Percentiles rank a stretch among this genome's conserved stretches.
phyloP scores from a whole-genome alignment of 2,329 filamentous ascomycete species.

The Sordariomycetes sp. region DNA sequence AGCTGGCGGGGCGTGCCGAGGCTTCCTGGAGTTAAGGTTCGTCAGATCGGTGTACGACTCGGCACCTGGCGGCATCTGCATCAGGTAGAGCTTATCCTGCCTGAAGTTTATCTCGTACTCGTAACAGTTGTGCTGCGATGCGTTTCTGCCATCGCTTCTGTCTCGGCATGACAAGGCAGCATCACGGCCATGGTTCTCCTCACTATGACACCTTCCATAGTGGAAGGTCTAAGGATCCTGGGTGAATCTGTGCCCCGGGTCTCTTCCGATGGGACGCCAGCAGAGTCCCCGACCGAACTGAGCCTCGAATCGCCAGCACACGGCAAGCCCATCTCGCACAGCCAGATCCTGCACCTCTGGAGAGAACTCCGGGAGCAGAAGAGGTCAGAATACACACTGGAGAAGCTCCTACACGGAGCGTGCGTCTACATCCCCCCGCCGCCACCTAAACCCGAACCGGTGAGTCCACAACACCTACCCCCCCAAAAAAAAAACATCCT shows the following conservation, averaged over 20 bases:
- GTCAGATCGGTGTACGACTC: not conserved
- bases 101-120: not conserved
- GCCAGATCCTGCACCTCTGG: slow-evolving; percentile 52
- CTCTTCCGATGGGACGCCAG: not conserved
- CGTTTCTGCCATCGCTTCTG: not conserved
- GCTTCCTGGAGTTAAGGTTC: not conserved
- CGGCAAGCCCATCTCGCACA: slow-evolving; percentile 60
- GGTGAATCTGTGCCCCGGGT: slow-evolving; percentile 8
- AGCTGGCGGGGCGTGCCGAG: not conserved
- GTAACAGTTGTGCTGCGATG: not conserved
- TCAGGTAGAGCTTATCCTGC: not conserved
- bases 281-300: not conserved
- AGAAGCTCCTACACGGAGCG: slow-evolving; percentile 58
- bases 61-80: not conserved
- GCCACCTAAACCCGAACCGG: slow-evolving; percentile 62
- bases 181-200: slow-evolving; percentile 53
- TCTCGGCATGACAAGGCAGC: not conserved
- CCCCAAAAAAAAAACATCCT: too few species aligned
- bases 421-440: slow-evolving; percentile 68
- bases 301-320: slow-evolving; percentile 31
- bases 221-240: slow-evolving; percentile 40
- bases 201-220: slow-evolving; percentile 58
- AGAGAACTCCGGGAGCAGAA: slow-evolving; percentile 27
- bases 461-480: slow-evolving; percentile 26
- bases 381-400: slow-evolving; percentile 36